Evolutionary conservation across 306 rosid species (phyloP), one percentile per base, ranked within the genome.

Genomic region (Heteromeles arbutifolia): DNA sequence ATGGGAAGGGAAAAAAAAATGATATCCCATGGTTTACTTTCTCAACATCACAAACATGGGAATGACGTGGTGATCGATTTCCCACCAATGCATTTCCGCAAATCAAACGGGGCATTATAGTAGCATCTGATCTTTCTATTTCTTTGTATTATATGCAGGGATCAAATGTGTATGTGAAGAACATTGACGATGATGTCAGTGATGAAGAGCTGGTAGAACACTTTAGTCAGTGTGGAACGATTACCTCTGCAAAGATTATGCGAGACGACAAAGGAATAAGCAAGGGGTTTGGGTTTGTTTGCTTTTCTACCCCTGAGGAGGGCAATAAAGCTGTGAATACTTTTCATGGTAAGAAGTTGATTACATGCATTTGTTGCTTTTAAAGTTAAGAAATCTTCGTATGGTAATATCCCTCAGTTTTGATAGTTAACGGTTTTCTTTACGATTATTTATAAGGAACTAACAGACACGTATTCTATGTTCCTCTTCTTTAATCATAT

Each of bases 281-380:
- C 89, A 91, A 78, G 78, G 98, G 98, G 67, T 93, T 91, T 85
- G 97, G 98, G 73, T 93, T 93, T 83, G 90, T 93, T 64, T 89
- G 96, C 84, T 93, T 91, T 84, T 89, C 96, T 76, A 86, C 84
- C 67, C 90, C 92, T 3, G 97, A 89, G 85, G 98, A 93, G 84
- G 98, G 97, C 52, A 85, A 81, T 67, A 91, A 87, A 84, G 98
- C 97, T 68, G 97, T 93, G 82, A 88, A 67, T 72, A 82, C 88
- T 62, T 89, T 88, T 80, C 96, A 91, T 32, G 98, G 98, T 93
- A 73, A 79, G 90, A 68, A 80, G 84, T 66, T 66, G 70, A 75
- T 76, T 74, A 37, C 50, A 48, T 41, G 68, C 34, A 52, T 41
- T 8, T 22, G 76, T 31, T 48, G 41, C 34, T 61, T 53, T 18